Conservation (phyloP, 1,139 yeast genomes). For the Torulaspora pretoriensis region DNA sequence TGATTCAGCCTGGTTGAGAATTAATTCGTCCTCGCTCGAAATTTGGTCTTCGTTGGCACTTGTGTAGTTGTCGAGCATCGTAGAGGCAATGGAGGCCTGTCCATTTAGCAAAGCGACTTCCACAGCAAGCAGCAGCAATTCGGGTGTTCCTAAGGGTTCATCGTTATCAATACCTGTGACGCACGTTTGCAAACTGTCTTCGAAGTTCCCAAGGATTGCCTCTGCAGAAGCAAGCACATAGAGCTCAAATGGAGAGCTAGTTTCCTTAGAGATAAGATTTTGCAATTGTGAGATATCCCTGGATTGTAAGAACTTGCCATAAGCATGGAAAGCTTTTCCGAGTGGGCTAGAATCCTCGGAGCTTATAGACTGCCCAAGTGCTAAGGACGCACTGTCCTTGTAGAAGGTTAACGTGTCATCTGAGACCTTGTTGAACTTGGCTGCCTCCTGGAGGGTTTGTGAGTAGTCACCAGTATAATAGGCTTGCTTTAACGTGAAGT, state of each 20-base stretch:
- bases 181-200: conserved; percentile 26
- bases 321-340: conserved; percentile 22
- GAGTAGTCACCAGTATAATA: conserved; percentile 34
- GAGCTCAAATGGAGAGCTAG: conserved; percentile 24
- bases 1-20: conserved; percentile 34
- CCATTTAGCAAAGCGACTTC: conserved; percentile 30
- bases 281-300: conserved; percentile 21
- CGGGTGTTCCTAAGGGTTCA: conserved; percentile 26
- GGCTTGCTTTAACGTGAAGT: conserved; percentile 33
- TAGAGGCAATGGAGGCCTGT: conserved; percentile 26
- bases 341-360: conserved; percentile 15
- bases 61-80: conserved; percentile 30
- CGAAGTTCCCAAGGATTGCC: conserved; percentile 26
- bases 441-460: conserved; percentile 28
- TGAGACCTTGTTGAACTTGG: conserved; percentile 19
- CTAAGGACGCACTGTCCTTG: conserved; percentile 27
- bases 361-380: conserved; percentile 20
- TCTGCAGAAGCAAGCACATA: conserved; percentile 31
- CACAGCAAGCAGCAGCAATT: conserved; percentile 32
- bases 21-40: conserved; percentile 36
- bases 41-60: conserved; percentile 27
- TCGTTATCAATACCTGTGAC: conserved; percentile 29
- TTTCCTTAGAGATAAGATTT: conserved; percentile 14
- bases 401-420: conserved; percentile 32
- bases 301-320: conserved; percentile 20